A percentile compares a stretch with the other conserved stretches of the same genome.
Evolutionary conservation across 768 basidiomycete species (phyloP).

Genomic region (Amylocystis lapponica): DNA sequence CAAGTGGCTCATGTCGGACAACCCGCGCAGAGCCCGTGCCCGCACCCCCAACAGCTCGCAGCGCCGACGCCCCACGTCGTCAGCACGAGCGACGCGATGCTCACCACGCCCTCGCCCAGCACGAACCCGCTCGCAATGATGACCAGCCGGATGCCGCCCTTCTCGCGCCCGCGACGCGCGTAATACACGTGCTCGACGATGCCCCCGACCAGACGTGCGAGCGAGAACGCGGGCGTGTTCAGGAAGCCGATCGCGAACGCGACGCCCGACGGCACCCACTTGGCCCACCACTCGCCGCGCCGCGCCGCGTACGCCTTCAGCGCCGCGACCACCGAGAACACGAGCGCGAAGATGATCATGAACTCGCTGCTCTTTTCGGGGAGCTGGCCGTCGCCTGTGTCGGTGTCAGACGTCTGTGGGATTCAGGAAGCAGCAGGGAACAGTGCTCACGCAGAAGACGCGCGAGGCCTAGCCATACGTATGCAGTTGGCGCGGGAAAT

Average conservation of each 20-base stretch:
- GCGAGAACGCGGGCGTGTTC: slow-evolving; percentile 91
- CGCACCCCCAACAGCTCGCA: slow-evolving; percentile 84
- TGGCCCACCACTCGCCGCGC: slow-evolving; percentile 47
- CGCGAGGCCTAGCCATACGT: slow-evolving; percentile 84
- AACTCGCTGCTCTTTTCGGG: slow-evolving; percentile 70
- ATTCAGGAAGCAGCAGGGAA: background rate
- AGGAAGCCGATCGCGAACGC: slow-evolving; percentile 95
- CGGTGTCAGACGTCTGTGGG: slow-evolving; percentile 6
- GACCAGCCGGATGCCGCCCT: slow-evolving; percentile 67
- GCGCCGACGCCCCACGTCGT: slow-evolving; percentile 71
- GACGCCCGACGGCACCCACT: slow-evolving; percentile 87
- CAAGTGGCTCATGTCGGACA: slow-evolving; percentile 36
- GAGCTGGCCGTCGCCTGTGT: slow-evolving; percentile 72
- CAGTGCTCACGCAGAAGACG: slow-evolving; percentile 63
- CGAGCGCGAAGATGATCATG: slow-evolving; percentile 70
- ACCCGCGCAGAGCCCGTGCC: slow-evolving; percentile 64
- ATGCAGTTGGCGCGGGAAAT: slow-evolving; percentile 95
- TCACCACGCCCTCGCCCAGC: slow-evolving; percentile 88
- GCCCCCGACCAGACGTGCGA: slow-evolving; percentile 88
- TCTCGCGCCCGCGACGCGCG: slow-evolving; percentile 40
- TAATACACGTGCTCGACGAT: slow-evolving; percentile 64
- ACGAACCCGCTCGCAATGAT: slow-evolving; percentile 94
- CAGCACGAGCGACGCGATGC: slow-evolving; percentile 71
- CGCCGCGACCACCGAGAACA: slow-evolving; percentile 65
- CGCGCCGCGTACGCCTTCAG: slow-evolving; percentile 56